Base-by-base conservation (phyloP, 257 asterid genomes). In the Echium plantagineum region DNA sequence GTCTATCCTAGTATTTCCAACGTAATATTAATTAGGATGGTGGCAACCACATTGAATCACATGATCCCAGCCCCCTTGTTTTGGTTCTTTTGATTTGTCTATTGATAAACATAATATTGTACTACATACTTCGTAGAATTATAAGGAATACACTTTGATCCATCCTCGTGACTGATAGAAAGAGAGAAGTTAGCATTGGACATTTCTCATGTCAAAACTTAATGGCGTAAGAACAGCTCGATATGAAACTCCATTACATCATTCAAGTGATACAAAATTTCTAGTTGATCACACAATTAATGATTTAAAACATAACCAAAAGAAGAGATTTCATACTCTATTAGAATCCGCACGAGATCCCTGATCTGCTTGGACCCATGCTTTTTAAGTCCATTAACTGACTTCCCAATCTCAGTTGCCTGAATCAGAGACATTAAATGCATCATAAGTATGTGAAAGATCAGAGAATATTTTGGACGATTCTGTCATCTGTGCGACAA, bases 381-480 rank as follows among this genome's bases (percentile, higher is more conserved):
- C 68, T 72, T 77, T 35, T 81, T 60, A 18, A 85, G 65, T 65
- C 74, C 66, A 62, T 70, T 81, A 54, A 88, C 93, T 42, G 83
- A 67, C 65, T 78, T 88, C 6, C 94, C 94, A 65, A 83, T 81
- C 72, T 67, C 80, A 2, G 96, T 85, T 19, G 63, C 74, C 94
- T 87, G 81, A 56, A 72, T 57, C 12, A 54, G 56, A 66, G 74
- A 22, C 61, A 69, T 56, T 16, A 5, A 48, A 62, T 55, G 56
- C 56, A 16, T 21, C 38, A 15, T 21, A 32, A 58, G 15, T 49
- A n/a, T 51, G 49, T 63, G 48, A 64, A n/a, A 62, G 46, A 53
- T 2, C 53, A 21, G 49, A 47, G n/a, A 54, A 67, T 24, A 58
- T 52, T 9, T 51, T 10, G 28, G 19, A 47, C 15, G n/a, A 3